Evolutionary conservation across 2,329 filamentous ascomycete genomes (phyloP).

Genomic region (Ophiosphaerella korrae): DNA sequence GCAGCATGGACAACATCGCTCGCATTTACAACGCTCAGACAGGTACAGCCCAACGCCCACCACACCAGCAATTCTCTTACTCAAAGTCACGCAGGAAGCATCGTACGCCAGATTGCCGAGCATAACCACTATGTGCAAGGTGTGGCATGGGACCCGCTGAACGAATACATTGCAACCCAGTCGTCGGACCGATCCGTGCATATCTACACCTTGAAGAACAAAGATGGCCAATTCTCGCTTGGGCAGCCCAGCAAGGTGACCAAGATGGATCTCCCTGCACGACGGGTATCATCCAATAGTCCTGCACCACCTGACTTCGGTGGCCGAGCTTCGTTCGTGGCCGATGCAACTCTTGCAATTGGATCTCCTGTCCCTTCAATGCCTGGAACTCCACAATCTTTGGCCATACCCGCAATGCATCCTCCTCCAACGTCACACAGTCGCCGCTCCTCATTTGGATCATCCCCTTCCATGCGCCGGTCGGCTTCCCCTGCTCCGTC

Average conservation of each 20-base stretch:
- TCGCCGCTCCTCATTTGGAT: conserved; percentile 89
- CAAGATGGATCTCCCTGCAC: conserved; percentile 90
- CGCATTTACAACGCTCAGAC: conserved; percentile 94
- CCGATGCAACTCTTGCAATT: conserved; percentile 57
- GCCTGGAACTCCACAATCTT: conserved; percentile 88
- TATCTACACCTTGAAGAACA: conserved; percentile 94
- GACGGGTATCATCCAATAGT: conserved; percentile 88
- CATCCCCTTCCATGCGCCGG: conserved; percentile 75
- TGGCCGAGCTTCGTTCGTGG: conserved; percentile 67
- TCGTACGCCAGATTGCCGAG: conserved; percentile 89
- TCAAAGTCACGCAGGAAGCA: conserved; percentile 33
- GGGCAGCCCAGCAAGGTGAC: conserved; percentile 79
- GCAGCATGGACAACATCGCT: conserved; percentile 98
- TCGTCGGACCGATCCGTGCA: conserved; percentile 98
- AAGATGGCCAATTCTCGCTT: conserved; percentile 92
- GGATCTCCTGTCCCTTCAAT: conserved; percentile 89
- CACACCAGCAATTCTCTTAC: conserved; percentile 11
- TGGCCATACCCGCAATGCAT: conserved; percentile 86
- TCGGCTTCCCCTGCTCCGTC: conserved; percentile 94
- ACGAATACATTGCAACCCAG: conserved; percentile 97
- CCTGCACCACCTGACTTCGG: conserved; percentile 85
- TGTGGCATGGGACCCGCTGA: conserved; percentile 96
- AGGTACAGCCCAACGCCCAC: conserved; percentile 59
- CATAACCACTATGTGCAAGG: conserved; percentile 99
- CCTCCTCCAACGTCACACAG: conserved; percentile 91